Percentiles rank a stretch among this genome's conserved stretches.
Conservation (phyloP, 2,329 filamentous ascomycete genomes). For the Cytospora paraplurivora region DNA sequence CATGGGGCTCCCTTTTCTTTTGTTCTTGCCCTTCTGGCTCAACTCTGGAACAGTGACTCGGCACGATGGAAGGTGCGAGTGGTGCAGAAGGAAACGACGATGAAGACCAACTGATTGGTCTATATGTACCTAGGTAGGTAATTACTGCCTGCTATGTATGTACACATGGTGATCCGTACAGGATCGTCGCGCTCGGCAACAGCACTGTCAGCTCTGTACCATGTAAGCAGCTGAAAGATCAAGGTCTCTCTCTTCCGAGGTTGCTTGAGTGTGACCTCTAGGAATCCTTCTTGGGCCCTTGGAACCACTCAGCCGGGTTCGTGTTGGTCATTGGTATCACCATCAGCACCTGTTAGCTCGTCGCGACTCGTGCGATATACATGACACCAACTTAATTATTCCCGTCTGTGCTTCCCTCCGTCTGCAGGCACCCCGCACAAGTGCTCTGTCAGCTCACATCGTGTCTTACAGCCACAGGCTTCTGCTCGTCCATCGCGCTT, state of each 20-base stretch:
- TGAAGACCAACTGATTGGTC: not conserved
- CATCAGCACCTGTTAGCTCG: not conserved
- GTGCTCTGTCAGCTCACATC: not conserved
- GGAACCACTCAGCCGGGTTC: not conserved
- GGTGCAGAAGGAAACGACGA: not conserved
- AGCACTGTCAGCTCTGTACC: not conserved
- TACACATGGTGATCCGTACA: not conserved
- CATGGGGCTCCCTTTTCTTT: too few species aligned
- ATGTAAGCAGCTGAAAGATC: not conserved
- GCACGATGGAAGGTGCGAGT: not conserved
- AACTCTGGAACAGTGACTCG: not conserved
- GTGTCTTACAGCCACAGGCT: not conserved
- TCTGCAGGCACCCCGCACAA: slow-evolving; percentile 1
- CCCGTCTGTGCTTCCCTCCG: not conserved
- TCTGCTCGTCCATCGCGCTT: too few species aligned
- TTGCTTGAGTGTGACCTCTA: not conserved
- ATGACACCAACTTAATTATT: not conserved
- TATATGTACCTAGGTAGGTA: too few species aligned
- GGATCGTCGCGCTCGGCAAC: not conserved
- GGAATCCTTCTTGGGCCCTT: not conserved
- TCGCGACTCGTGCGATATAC: not conserved
- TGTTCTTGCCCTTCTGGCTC: too few species aligned
- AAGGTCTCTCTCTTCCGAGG: not conserved
- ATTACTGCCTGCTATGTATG: too few species aligned
- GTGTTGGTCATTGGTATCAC: not conserved